These are phyloP conservation scores for Cystofilobasidium capitatum DNA, from an alignment of 768 basidiomycete species.

Conservation along the genomic window DNA sequence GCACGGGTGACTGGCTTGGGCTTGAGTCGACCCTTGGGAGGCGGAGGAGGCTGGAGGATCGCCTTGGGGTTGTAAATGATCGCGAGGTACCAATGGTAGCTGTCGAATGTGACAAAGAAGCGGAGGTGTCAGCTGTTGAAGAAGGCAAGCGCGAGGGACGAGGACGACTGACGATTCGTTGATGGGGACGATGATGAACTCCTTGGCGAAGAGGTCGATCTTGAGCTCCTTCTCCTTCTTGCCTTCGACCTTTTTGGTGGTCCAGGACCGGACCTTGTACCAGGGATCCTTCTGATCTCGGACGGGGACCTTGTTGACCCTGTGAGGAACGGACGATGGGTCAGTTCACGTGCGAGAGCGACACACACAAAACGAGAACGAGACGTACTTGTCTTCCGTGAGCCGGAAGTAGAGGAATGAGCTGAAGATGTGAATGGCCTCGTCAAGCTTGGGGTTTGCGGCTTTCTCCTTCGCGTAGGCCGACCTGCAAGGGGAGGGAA, in stretches of 20 bases:
- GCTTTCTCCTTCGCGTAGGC: conserved; percentile 1
- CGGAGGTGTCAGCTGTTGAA: background rate
- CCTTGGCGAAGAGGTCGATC: conserved; percentile 78
- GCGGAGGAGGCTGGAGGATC: conserved; percentile 46
- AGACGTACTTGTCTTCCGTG: conserved; percentile 46
- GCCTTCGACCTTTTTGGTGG: conserved; percentile 41
- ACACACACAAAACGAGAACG: background rate
- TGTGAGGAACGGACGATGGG: background rate
- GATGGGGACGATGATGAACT: conserved; percentile 87
- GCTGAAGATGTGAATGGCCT: conserved; percentile 80
- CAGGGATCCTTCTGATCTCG: conserved; percentile 46
- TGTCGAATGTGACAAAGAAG: conserved; percentile 35
- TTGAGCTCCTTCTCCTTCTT: conserved; percentile 40
- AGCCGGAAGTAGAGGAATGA: conserved; percentile 98
- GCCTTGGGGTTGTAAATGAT: conserved; percentile 75
- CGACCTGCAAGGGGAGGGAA: background rate
- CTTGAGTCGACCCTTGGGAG: too few relatives aligned
- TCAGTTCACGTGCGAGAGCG: background rate
- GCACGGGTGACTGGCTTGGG: background rate
- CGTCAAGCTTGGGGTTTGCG: conserved; percentile 51
- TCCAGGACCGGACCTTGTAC: conserved; percentile 85
- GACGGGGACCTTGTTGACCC: conserved; percentile 27
- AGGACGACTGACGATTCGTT: conserved; percentile 69
- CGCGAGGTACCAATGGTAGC: conserved; percentile 94
- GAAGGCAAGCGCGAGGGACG: too few relatives aligned